Base-by-base conservation (phyloP, 2,329 filamentous ascomycete species). In the Botrytis elliptica region DNA sequence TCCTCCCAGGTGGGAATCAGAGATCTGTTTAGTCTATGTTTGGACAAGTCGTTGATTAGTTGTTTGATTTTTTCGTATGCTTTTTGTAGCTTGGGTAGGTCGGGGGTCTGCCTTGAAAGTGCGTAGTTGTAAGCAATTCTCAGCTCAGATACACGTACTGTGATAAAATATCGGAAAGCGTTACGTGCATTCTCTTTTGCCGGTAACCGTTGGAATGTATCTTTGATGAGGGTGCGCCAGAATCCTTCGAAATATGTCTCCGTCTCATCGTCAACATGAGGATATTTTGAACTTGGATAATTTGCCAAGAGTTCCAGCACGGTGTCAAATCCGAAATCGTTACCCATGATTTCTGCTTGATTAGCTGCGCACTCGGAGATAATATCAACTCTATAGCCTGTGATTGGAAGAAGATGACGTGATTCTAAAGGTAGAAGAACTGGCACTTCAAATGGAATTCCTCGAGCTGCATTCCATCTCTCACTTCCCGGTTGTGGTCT, bases 171-270 rank as follows among this genome's bases (percentile, higher is more conserved):
- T 59, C 46, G 72, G 16, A 71, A 59, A 40, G 59, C 25, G 3
- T 40, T 16, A 40, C 72, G 44, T 33, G 72, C 72, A 5, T 73
- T 40, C 4, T 65, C 38, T 0, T 14, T 63, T 12, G 74, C 75
- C 18, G 67, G 59, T 4, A 55, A 29, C n/a, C 67, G 70, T 20
- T 40, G 73, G 62, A 72, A 74, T 2, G 73, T 74, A 8, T 76
- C 73, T 68, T 75, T 73, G 29, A 76, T 74, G 5, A 75, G 22
- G 1, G 75, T 71, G 10, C 71, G 67, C 75, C 74, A 76, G 29
- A 76, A 75, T 29, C 65, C 71, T 29, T 76, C 74, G 29, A 71
- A 66, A 38, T 67, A 46, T 29, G 73, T 65, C 29, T 49, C 55
- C 0, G 40, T 44, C 3, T 66, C 40, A 16, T n/a, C 16, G 22